These are phyloP conservation scores for Vitis hybrid DNA, from an alignment of 177 flowering plant genomes.

Conservation along the genomic window DNA sequence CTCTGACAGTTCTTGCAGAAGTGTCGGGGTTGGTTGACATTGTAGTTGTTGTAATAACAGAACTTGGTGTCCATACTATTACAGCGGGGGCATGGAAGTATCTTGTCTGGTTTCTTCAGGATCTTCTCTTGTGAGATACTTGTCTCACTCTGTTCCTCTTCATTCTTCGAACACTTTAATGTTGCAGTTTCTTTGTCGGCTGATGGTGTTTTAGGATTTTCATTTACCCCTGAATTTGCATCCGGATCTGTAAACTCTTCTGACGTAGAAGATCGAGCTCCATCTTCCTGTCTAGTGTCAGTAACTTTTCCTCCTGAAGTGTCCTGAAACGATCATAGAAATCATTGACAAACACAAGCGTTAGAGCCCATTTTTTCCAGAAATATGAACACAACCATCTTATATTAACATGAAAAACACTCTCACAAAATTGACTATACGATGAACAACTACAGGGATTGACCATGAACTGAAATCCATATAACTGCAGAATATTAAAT, in stretches of 20 bases:
- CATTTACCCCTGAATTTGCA: conserved; percentile 22
- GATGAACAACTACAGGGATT: neutral
- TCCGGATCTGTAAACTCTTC: conserved; percentile 21
- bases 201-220: conserved; percentile 25
- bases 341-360: neutral
- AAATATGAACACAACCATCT: neutral
- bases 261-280: conserved; percentile 8
- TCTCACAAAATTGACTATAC: neutral
- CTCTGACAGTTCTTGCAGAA: conserved; percentile 74
- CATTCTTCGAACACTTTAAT: conserved; percentile 17
- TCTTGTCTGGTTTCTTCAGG: conserved; percentile 65
- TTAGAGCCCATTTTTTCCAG: neutral
- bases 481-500: too few relatives aligned
- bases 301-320: conserved; percentile 17
- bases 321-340: conserved; percentile 24
- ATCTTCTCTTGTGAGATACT: conserved; percentile 39
- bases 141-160: conserved; percentile 39
- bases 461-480: too few relatives aligned
- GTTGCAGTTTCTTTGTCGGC: conserved; percentile 28
- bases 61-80: conserved; percentile 72
- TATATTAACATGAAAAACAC: neutral
- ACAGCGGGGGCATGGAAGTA: conserved; percentile 68
- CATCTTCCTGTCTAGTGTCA: conserved; percentile 25
- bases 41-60: conserved; percentile 68
- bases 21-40: conserved; percentile 68